Conservation (phyloP, 768 basidiomycete genomes). For the Suillus spraguei region DNA sequence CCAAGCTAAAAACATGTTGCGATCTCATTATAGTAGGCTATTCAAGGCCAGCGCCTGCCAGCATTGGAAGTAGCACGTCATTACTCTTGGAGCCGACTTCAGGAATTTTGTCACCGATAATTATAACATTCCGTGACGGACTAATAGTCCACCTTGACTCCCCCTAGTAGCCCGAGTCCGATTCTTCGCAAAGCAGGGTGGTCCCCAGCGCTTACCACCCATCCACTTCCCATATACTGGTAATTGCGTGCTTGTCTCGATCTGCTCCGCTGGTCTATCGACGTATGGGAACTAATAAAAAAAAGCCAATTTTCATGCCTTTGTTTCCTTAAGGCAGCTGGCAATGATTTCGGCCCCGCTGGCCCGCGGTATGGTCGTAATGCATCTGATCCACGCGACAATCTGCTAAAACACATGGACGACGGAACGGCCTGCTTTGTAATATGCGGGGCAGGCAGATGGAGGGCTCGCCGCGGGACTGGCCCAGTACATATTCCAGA, state of each 20-base stretch:
- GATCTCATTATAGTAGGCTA: neutral
- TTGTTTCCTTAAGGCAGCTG: constrained; percentile 17
- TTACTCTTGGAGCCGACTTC: neutral
- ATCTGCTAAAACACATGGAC: neutral
- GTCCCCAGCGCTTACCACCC: neutral
- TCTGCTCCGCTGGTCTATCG: neutral
- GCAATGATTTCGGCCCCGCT: constrained; percentile 52
- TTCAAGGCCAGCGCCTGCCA: constrained; percentile 3
- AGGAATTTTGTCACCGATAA: constrained; percentile 2
- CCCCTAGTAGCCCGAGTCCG: constrained; percentile 5
- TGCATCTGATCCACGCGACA: constrained; percentile 49
- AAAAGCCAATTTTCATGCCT: neutral
- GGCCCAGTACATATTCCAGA: neutral
- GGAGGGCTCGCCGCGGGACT: neutral
- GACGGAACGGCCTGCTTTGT: neutral
- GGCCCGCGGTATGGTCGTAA: constrained; percentile 54
- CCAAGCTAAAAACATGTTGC: neutral
- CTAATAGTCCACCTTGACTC: neutral
- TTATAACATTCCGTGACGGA: neutral
- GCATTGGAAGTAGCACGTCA: neutral
- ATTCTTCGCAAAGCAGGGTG: neutral
- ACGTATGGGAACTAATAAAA: neutral
- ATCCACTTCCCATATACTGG: neutral
- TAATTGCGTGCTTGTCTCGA: constrained; percentile 6
- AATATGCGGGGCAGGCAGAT: neutral